phyloP scores from a whole-genome alignment of 441 rosid species.

The Viola pubescens region DNA sequence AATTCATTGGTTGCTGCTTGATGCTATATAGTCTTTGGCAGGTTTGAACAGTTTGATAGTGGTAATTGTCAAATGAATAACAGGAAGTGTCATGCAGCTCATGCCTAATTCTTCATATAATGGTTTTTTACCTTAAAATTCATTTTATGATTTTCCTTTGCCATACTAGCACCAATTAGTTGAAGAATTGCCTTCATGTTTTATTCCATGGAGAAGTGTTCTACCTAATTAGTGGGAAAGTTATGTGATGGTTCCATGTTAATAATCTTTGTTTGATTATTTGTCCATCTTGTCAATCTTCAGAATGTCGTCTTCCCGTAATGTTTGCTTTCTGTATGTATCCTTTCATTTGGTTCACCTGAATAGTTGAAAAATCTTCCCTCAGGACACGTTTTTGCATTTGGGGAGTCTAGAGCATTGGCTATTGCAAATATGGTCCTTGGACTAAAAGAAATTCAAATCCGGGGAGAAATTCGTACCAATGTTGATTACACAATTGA shows the following conservation, averaged over 20 bases:
- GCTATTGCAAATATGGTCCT: conserved; percentile 99
- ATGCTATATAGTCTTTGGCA: too few species aligned
- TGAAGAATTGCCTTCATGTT: too few species aligned
- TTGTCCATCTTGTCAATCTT: background rate
- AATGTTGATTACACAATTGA: conserved; percentile 98
- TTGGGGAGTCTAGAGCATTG: conserved; percentile 97
- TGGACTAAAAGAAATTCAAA: conserved; percentile 98
- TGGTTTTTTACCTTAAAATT: too few species aligned
- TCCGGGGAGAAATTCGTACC: conserved; percentile 97
- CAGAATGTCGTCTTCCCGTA: background rate
- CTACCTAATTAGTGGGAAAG: too few species aligned
- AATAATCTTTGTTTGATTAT: background rate
- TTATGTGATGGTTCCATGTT: background rate
- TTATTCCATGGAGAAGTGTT: too few species aligned
- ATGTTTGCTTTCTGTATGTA: background rate
- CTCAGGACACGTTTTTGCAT: conserved; percentile 94
- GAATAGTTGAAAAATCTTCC: conserved; percentile 19
- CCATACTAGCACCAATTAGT: too few species aligned
- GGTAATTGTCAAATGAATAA: too few species aligned
- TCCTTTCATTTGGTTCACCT: conserved; percentile 11
- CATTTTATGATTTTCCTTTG: too few species aligned
- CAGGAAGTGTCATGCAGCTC: too few species aligned
- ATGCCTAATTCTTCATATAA: too few species aligned
- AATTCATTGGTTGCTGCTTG: conserved; percentile 1
- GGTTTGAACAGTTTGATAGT: too few species aligned